Evolutionary conservation across 164 flowering plant genomes (phyloP), one percentile per base, ranked within the genome.

Genomic region (Umbilicus rupestris): DNA sequence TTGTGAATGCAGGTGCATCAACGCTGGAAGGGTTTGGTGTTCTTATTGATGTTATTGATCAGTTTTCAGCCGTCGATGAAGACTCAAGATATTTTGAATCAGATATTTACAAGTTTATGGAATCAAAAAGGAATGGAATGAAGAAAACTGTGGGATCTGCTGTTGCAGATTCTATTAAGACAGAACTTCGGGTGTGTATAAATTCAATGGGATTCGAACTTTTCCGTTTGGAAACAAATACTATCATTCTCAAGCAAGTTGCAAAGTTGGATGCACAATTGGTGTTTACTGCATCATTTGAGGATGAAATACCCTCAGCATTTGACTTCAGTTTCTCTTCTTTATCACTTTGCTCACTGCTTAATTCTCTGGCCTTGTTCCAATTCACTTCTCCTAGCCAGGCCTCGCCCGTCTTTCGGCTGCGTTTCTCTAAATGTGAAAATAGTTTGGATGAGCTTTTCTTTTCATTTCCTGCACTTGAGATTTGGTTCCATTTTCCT

Each of bases 21-120:
- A 57, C 71, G 26, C 41, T 79, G 19, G 58, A 47, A 72, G 97
- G 90, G 39, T 70, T 79, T 66, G 78, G 79, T 64, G 87, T 86
- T 33, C n/a, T 91, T 45, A 30, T 70, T 19, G 75, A 75, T 72
- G 78, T 75, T 41, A 73, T 84, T 58, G 58, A 78, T 76, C 76
- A 84, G 71, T 73, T 89, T 70, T 80, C 86, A 39, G 66, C 66
- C 15, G 83, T 91, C 68, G 79, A 68, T 41, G 74, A 72, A 62
- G 74, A 78, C 62, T 81, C 93, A 22, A 72, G 73, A 72, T 17
- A 67, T 69, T 89, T 82, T 73, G 80, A 79, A 8, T 74, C 81
- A 47, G 90, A 91, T 78, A 78, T 88, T 59, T 65, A 69, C 16
- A 85, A 80, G 58, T 91, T 87, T 78, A 72, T 81, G 68, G 90